Evolutionary conservation across 2,329 filamentous ascomycete species (phyloP).

Genomic region (Blastomyces emzantsi): DNA sequence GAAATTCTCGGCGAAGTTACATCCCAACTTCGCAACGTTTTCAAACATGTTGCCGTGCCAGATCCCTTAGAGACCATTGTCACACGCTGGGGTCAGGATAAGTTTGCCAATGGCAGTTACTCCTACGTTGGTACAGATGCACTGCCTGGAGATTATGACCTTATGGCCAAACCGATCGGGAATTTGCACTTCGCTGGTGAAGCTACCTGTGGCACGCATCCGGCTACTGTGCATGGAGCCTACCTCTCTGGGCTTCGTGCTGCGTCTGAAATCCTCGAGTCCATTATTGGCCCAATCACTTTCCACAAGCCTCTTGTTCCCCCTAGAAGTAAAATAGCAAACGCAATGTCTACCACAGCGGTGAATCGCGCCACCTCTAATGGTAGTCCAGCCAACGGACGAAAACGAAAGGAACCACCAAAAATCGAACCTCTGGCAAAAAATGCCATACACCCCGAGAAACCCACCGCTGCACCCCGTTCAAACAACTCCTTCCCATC

Average conservation of each 20-base stretch:
- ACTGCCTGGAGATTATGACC: conserved; percentile 78
- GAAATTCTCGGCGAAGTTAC: conserved; percentile 74
- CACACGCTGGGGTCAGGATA: conserved; percentile 85
- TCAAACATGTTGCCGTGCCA: conserved; percentile 56
- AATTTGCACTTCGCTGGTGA: conserved; percentile 94
- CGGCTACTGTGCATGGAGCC: conserved; percentile 92
- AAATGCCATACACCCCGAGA: background rate
- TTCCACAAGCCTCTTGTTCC: conserved; percentile 65
- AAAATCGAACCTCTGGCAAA: background rate
- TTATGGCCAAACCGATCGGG: conserved; percentile 74
- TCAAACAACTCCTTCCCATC: conserved; percentile 16
- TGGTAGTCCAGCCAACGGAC: conserved; percentile 17
- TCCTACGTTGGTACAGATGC: conserved; percentile 84
- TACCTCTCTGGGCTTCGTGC: conserved; percentile 89
- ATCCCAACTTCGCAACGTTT: conserved; percentile 65
- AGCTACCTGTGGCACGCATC: conserved; percentile 90
- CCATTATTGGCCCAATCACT: conserved; percentile 70
- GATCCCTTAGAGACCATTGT: conserved; percentile 76
- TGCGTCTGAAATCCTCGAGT: conserved; percentile 74
- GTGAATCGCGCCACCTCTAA: conserved; percentile 18
- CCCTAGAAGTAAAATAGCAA: conserved; percentile 45
- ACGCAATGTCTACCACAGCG: conserved; percentile 19
- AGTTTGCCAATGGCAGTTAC: conserved; percentile 88
- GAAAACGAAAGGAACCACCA: conserved; percentile 21
- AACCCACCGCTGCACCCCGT: conserved; percentile 12